A percentile compares a stretch with the other conserved stretches of the same genome.
phyloP scores from a whole-genome alignment of 371 early-diverging fungal genomes.

The Lichtheimia corymbifera region DNA sequence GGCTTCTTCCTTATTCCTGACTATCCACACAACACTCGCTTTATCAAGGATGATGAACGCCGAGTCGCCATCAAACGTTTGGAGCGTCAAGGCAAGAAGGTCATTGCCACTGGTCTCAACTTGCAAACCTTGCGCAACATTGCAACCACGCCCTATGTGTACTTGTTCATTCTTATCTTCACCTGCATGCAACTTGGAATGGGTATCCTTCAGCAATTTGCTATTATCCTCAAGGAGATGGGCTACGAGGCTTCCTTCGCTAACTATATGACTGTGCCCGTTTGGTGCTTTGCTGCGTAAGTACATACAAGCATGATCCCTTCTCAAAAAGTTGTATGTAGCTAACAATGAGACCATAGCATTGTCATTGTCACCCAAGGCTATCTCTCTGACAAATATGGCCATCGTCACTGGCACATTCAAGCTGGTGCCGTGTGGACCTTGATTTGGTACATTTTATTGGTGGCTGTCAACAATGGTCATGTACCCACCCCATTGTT shows the following conservation, averaged over 20 bases:
- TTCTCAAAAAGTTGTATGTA: no score
- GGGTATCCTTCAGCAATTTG: constrained; percentile 45
- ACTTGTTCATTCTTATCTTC: constrained; percentile 37
- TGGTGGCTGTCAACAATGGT: constrained; percentile 54
- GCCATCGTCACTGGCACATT: constrained; percentile 42
- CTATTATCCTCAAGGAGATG: constrained; percentile 34
- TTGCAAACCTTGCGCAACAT: constrained; percentile 31
- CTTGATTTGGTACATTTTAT: constrained; percentile 51
- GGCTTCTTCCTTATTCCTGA: constrained; percentile 58
- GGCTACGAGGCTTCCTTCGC: constrained; percentile 38
- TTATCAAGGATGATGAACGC: constrained; percentile 54
- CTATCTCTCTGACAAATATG: constrained; percentile 34
- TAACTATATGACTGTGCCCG: constrained; percentile 47
- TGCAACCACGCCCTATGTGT: constrained; percentile 40
- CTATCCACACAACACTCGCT: constrained; percentile 53
- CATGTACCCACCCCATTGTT: constrained; percentile 29
- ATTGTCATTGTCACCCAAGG: constrained; percentile 44
- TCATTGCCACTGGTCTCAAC: constrained; percentile 20
- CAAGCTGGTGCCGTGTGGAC: constrained; percentile 36
- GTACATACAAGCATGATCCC: no score
- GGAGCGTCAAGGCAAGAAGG: constrained; percentile 35
- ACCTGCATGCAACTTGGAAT: constrained; percentile 49
- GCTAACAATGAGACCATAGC: no score
- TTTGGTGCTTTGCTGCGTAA: constrained; percentile 40
- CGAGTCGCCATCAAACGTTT: constrained; percentile 52